Conservation (phyloP, 257 asterid genomes). For the Cinchona pubescens region DNA sequence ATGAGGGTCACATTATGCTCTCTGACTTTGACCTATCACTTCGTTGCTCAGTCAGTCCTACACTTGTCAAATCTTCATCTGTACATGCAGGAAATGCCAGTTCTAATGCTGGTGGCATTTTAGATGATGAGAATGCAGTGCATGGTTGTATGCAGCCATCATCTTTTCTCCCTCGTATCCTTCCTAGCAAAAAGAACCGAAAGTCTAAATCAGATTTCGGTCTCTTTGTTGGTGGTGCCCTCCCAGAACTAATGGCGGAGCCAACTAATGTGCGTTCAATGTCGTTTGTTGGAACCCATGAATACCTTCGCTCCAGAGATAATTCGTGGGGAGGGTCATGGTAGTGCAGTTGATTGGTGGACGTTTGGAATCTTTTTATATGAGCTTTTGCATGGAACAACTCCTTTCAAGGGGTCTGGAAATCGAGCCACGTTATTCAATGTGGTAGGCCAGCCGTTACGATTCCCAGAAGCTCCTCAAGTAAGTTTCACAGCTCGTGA, state of each 20-base stretch:
- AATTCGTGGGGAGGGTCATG: constrained; percentile 43
- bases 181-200: constrained; percentile 37
- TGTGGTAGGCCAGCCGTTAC: constrained; percentile 41
- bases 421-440: constrained; percentile 37
- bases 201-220: constrained; percentile 47
- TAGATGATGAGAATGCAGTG: constrained; percentile 30
- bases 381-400: constrained; percentile 45
- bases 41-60: constrained; percentile 87
- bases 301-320: constrained; percentile 47
- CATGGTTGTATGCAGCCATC: constrained; percentile 39
- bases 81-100: constrained; percentile 39
- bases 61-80: constrained; percentile 76
- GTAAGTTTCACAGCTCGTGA: constrained; percentile 32
- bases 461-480: constrained; percentile 39
- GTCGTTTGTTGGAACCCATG: constrained; percentile 48
- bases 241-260: constrained; percentile 47
- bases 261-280: constrained; percentile 44
- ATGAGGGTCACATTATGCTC: constrained; percentile 89
- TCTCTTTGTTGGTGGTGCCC: constrained; percentile 36
- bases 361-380: constrained; percentile 43
- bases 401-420: constrained; percentile 44
- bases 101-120: constrained; percentile 23
- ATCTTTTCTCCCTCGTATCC: constrained; percentile 34
- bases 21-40: constrained; percentile 91
- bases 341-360: constrained; percentile 55